These are phyloP conservation scores for Xylariaceae sp. DNA, from an alignment of 2,329 filamentous ascomycete genomes.

Conservation along the genomic window DNA sequence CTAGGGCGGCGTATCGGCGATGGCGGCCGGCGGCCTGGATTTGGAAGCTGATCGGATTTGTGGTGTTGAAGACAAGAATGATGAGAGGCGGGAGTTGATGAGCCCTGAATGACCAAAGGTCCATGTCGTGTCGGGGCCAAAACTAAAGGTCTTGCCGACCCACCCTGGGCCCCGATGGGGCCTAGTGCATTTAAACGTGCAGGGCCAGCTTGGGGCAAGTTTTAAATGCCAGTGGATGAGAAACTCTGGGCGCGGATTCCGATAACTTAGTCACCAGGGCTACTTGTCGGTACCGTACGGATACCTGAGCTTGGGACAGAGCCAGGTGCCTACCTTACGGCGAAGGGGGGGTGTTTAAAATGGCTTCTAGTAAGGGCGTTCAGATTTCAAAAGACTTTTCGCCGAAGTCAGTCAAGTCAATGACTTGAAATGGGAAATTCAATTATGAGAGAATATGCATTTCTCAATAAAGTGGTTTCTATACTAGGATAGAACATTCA, in stretches of 20 bases:
- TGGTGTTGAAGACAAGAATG: slow-evolving; percentile 28
- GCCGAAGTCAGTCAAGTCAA: too few relatives aligned
- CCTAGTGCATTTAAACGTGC: slow-evolving; percentile 21
- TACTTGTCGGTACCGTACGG: background rate
- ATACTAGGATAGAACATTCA: too few relatives aligned
- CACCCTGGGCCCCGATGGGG: slow-evolving; percentile 17
- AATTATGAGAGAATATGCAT: too few relatives aligned
- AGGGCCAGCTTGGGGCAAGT: slow-evolving; percentile 15
- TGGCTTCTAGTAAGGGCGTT: slow-evolving; percentile 6
- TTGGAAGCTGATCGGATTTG: slow-evolving; percentile 11
- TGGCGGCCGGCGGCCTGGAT: slow-evolving; percentile 10
- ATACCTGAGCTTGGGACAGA: background rate
- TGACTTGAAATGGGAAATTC: too few relatives aligned
- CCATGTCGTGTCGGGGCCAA: slow-evolving; percentile 27
- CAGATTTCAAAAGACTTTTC: too few relatives aligned
- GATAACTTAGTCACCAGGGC: background rate
- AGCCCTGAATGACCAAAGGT: slow-evolving; percentile 27
- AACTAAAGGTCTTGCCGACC: slow-evolving; percentile 23
- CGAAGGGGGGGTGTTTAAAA: background rate
- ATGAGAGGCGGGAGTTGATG: slow-evolving; percentile 27
- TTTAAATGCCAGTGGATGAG: slow-evolving; percentile 11
- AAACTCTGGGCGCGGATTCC: background rate
- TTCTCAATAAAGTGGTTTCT: too few relatives aligned
- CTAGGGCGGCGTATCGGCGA: slow-evolving; percentile 7
- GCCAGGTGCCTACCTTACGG: background rate